Conservation (phyloP, 192 early-diverging fungal genomes). For the Dimargaris cristalligena region DNA sequence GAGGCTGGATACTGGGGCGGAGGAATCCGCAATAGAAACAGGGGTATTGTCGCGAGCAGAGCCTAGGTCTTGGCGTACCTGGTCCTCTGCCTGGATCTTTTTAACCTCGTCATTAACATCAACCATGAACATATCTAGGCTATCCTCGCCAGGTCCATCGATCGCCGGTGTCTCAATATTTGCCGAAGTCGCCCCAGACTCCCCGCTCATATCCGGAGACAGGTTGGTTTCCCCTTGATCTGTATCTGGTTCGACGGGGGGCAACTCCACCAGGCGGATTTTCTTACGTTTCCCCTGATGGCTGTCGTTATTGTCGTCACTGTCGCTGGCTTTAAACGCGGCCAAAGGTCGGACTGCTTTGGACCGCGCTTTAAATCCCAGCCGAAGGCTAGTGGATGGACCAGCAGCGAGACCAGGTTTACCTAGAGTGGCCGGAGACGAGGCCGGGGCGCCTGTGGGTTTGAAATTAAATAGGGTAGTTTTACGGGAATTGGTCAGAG, state of each 20-base stretch:
- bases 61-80: neutral
- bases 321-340: neutral
- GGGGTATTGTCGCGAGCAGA: neutral
- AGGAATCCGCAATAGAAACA: neutral
- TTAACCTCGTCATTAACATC: constrained; percentile 33
- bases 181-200: no score
- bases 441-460: neutral
- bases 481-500: neutral
- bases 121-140: constrained; percentile 33
- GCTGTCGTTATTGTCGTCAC: neutral
- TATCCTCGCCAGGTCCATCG: constrained; percentile 13
- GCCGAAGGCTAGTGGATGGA: neutral
- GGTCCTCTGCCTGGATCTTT: constrained; percentile 25
- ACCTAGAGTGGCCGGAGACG: neutral
- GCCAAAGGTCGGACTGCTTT: no score
- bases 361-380: no score
- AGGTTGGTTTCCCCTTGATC: neutral
- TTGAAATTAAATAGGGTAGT: neutral
- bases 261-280: neutral
- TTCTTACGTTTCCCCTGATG: neutral
- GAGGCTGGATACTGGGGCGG: neutral
- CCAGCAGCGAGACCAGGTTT: neutral
- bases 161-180: no score
- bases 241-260: neutral
- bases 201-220: constrained; percentile 6